These are phyloP conservation scores for Rhododendron vialii DNA, from an alignment of 148 eudicot genomes.

Conservation along the genomic window DNA sequence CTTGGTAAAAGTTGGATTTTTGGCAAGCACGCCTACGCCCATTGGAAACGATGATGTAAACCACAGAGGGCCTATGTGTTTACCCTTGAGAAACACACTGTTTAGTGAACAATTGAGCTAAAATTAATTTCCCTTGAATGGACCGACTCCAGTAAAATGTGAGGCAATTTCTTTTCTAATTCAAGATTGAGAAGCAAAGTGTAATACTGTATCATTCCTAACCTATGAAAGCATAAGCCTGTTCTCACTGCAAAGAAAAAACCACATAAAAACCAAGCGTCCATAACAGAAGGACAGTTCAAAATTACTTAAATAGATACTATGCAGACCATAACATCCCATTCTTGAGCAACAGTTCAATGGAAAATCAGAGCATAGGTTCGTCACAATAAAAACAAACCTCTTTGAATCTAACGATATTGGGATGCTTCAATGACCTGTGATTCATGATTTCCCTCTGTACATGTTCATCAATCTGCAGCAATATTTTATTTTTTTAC, in stretches of 20 bases:
- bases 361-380: not conserved
- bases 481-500: no score
- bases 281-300: not conserved
- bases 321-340: not conserved
- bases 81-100: not conserved
- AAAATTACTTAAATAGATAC: not conserved
- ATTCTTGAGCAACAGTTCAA: not conserved
- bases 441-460: slow-evolving; percentile 91
- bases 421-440: slow-evolving; percentile 78
- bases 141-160: not conserved
- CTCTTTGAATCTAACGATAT: slow-evolving; percentile 84
- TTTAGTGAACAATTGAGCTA: not conserved
- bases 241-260: not conserved
- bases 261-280: not conserved
- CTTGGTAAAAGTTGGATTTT: not conserved
- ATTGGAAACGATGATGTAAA: not conserved
- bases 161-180: not conserved
- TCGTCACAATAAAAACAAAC: slow-evolving; percentile 16
- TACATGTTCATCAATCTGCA: slow-evolving; percentile 92
- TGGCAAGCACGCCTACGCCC: not conserved
- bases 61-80: not conserved
- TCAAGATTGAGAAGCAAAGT: not conserved
- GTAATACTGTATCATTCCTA: not conserved
- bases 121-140: not conserved
- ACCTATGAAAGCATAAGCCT: not conserved